Evolutionary conservation across 1,139 yeast genomes (phyloP), one percentile per base, ranked within the genome.

Genomic region (Sugiyamaella novakii): DNA sequence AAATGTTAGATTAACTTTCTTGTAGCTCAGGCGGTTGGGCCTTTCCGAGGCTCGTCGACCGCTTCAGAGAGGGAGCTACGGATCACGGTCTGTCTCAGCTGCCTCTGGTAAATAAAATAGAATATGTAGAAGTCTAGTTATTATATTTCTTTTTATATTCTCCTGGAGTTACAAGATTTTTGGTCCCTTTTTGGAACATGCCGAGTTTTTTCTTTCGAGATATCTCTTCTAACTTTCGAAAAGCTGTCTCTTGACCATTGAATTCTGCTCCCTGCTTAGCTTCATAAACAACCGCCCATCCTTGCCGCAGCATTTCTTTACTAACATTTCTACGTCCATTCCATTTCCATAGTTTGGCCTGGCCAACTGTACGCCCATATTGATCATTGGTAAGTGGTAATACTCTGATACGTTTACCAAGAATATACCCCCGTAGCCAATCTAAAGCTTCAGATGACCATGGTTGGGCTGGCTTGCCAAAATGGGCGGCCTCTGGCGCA

Each of bases 401-500:
- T 4, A 92, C 77, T 51, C 84, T 78, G 7, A 91, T 84, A 50
- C 76, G 73, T 41, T 79, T 74, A 1, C 94, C 92, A 45, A 83
- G 62, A 0, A 91, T 62, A 58, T 79, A 84, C 14, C 69, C 59
- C 38, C 83, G 72, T 29, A 92, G 72, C 96, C 97, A 92, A 3
- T 63, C 62, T 51, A 91, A 68, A 0, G 97, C 94, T 55, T 92
- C 98, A 43, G 83, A 87, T 27, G 95, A 80, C 62, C 70, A 85
- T 0, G 95, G 95, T 64, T 92, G 98, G 0, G 96, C 86, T 0
- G 95, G 91, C 55, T 86, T 86, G 1, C 99, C 99, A 69, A 88
- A 92, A 71, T 92, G 98, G 1, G 95, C 80, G 36, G 95, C 71
- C 64, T 92, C 99, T 1, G 99, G 99, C 0, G 99, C 98, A 73